Base-by-base conservation (phyloP, 768 basidiomycete species). In the Nidularia sp. region DNA sequence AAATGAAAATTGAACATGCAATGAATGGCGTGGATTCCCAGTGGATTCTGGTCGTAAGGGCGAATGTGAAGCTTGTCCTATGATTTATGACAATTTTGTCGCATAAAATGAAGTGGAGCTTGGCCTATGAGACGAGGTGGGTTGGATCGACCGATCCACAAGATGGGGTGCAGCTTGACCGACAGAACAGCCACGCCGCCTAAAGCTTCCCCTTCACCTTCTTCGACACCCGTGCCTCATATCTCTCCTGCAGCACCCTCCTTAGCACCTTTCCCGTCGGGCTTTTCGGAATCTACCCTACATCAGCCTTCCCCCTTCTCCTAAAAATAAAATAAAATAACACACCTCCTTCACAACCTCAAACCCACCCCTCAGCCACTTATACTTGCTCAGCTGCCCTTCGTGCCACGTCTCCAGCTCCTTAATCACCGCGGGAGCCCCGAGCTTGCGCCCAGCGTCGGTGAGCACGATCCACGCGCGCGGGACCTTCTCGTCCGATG, bases 401-500 rank as follows among this genome's bases (percentile, higher is more conserved):
- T 77, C 71, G 35, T 79, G 71, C 88, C 88, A 92, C 8, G 55
- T 65, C 18, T 87, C 77, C 2, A 93, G 68, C 48, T 70, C 74
- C 47, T 69, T 65, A 2, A 77, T 60, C 5, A 75, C 77, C 36
- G 60, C 65, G 5, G 56, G 57, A 0, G 63, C 63, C 6, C 86
- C 85, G 4, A 73, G 59, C 42, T 67, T 70, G 59, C 74, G 76
- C 5, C 90, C 90, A 1, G 62, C 60, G 0, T 68, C 55, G 51
- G 82, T 86, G 5, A 91, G 67, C 0, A 90, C 86, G 42, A 92
- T 60, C 90, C 90, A 92, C 1, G 90, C 90, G 1, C 84, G 79
- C 0, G 90, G 89, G 1, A 86, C 74, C 58, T 82, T 83, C 68
- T 91, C 90, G 60, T 90, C 87, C 0, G 74, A 71, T 0, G 84